These are phyloP conservation scores for Fraxinus platypoda DNA, from an alignment of 305 asterid species.

Conservation along the genomic window DNA sequence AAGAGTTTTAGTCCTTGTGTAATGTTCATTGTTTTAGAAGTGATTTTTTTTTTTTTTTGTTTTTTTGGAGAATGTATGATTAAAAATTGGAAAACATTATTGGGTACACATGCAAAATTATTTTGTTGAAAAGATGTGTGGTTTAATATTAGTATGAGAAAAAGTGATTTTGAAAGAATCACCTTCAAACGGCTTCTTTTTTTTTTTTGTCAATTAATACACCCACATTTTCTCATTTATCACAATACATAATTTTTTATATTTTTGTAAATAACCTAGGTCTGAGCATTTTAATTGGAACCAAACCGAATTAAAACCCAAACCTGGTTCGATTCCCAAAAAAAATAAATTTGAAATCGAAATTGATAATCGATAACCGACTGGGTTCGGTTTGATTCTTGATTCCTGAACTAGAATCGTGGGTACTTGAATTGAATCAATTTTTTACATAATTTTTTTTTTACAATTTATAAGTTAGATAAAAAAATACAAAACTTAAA, in stretches of 20 bases:
- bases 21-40: neutral
- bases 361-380: neutral
- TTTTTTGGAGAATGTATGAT: neutral
- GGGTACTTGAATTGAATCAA: neutral
- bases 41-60: too few species aligned
- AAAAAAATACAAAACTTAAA: neutral
- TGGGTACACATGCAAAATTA: neutral
- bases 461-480: neutral
- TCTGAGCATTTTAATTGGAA: neutral
- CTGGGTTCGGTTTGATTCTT: neutral
- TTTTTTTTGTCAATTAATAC: neutral
- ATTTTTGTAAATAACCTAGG: neutral
- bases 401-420: neutral
- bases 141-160: neutral
- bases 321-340: neutral
- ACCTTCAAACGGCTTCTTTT: neutral
- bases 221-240: neutral
- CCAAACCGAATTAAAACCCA: neutral
- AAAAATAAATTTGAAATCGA: neutral
- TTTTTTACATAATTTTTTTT: too few species aligned
- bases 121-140: neutral
- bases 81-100: neutral
- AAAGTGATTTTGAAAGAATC: too few species aligned
- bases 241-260: neutral
- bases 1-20: neutral